Evolutionary conservation across 106 monocot genomes (phyloP), one percentile per base, ranked within the genome.

Genomic region (Dendrobium chrysotoxum): DNA sequence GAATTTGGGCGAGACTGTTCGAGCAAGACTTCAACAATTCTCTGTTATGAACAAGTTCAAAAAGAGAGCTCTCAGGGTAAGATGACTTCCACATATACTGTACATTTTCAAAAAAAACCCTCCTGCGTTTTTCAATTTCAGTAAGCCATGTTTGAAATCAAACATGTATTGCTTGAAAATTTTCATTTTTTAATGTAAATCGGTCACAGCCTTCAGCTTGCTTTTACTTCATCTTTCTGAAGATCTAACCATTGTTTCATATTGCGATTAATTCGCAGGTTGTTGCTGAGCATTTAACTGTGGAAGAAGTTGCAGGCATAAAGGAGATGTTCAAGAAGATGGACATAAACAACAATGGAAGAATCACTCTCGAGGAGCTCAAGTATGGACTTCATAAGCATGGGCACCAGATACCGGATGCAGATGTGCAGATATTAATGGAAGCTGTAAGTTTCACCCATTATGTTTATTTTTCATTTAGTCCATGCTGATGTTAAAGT

Each of bases 11-110:
- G 87, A 89, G 78, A 82, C 82, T 23, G 89, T 89, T 65, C 82
- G 81, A 78, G 84, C 89, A 40, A 86, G 85, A 70, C 85, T 89
- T 17, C 86, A 85, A 31, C 89, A 89, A 82, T 87, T 89, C 71
- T 79, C 89, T 78, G 80, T 87, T 53, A 89, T 89, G 89, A 89
- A 89, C 80, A 89, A 89, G 80, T 84, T 89, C 64, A 89, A 89
- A 76, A 89, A 89, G 82, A 86, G 78, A 80, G 89, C 86, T 76
- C 86, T 89, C 12, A 80, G 84, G 86, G 89, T 89, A 85, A 74
- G 81, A 31, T 39, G 65, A 40, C 26, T 47, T 16, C 9, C 76
- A 26, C 44, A 26, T 76, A 28, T 20, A 74, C 31, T 28, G 11
- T 68, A 30, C 3, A 10, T 58, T 58, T 58, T 58, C 2, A 20